Evolutionary conservation across 805 yeast species (phyloP), one percentile per base, ranked within the genome.

Genomic region (Candida peoriensis): DNA sequence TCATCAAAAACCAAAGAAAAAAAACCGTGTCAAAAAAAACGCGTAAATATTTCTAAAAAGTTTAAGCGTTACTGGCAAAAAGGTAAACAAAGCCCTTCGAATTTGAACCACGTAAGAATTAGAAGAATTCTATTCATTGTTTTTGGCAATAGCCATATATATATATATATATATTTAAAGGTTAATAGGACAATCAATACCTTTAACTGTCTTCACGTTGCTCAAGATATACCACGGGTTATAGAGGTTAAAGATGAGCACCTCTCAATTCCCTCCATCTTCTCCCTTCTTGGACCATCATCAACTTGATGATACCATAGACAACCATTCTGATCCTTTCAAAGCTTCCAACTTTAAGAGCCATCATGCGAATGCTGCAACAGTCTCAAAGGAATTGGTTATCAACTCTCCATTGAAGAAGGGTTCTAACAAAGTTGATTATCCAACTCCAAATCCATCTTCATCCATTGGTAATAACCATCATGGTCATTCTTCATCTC

Each of bases 381-480:
- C 32, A 23, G 34, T 19, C 2, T 18, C 45, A 2, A 48, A 47
- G 36, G 33, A 43, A 26, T 38, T 48, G 8, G 41, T 47, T 8
- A 41, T 51, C 18, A 43, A 38, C 30, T 39, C 55, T 4, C 56
- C 55, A 19, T 46, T 49, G 32, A 22, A 41, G 20, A 37, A 34
- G 8, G 27, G 15, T 14, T 15, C 47, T 37, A 58, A 47, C 28
- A 48, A 55, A 23, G 36, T 40, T 17, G 64, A 64, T 8, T 78
- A 77, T 47, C 85, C 86, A 10, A 81, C 88, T 1, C 90, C 90
- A 15, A 73, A 77, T 44, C 88, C 90, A 1, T 79, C 87, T 1
- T 73, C 79, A 1, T 68, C 75, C 6, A 47, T 63, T 6, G 76
- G 74, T 13, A 22, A 18, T 9, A 36, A 30, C 17, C 19, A 9